A percentile compares a stretch with the other conserved stretches of the same genome.
These are phyloP conservation scores for Psophocarpus tetragonolobus DNA, from an alignment of 306 rosid species.

Conservation along the genomic window DNA sequence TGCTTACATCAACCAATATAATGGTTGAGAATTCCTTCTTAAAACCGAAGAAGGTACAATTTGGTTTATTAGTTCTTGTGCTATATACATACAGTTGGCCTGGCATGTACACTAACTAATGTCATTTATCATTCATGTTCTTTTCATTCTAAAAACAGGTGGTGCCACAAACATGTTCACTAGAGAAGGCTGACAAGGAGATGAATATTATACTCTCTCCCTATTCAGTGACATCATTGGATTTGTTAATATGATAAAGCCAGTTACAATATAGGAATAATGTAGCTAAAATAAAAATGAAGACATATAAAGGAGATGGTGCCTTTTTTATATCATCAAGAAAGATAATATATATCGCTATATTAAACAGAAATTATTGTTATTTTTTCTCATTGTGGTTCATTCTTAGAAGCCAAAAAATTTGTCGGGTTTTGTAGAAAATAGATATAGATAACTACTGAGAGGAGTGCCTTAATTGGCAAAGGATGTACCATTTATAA, in stretches of 20 bases:
- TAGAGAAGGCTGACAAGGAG: slow-evolving; percentile 38
- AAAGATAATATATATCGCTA: neutral
- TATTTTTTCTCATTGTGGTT: neutral
- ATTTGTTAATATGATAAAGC: neutral
- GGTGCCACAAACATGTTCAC: no score
- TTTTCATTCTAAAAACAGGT: slow-evolving; percentile 41
- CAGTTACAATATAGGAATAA: neutral
- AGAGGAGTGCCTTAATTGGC: neutral
- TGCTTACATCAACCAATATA: slow-evolving; percentile 50
- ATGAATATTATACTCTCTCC: slow-evolving; percentile 44
- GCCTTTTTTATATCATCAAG: neutral
- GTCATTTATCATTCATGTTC: neutral
- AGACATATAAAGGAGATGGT: neutral
- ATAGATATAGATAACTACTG: neutral
- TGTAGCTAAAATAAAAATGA: neutral
- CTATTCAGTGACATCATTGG: slow-evolving; percentile 59
- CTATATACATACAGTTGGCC: neutral
- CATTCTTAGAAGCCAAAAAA: neutral
- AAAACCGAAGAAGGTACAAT: slow-evolving; percentile 53
- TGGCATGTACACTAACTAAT: neutral
- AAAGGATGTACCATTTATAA: neutral
- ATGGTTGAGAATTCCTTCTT: slow-evolving; percentile 74
- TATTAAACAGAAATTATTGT: neutral
- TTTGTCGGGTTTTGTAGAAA: neutral
- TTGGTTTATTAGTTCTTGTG: neutral